Percentiles rank a stretch among this genome's conserved stretches.
Evolutionary conservation across 805 yeast genomes (phyloP).

Genomic region (Metschnikowia kunwiensis): DNA sequence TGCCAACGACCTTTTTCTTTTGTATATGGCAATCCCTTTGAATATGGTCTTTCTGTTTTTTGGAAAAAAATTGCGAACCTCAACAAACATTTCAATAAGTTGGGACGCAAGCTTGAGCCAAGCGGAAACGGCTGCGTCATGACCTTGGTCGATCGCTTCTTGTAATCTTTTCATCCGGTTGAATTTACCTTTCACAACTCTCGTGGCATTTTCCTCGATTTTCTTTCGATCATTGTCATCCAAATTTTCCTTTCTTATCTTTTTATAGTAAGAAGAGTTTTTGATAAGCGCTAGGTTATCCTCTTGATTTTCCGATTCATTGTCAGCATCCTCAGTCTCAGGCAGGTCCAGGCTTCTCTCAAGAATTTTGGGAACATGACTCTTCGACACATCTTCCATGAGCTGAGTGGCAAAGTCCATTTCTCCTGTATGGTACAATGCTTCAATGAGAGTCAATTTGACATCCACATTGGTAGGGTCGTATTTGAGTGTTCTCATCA

Average conservation of each 20-base stretch:
- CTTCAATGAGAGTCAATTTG: conserved; percentile 77
- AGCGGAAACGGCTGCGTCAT: conserved; percentile 59
- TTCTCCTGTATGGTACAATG: conserved; percentile 64
- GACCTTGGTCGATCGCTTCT: conserved; percentile 33
- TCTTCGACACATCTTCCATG: conserved; percentile 50
- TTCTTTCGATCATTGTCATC: conserved; percentile 47
- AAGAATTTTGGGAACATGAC: conserved; percentile 1
- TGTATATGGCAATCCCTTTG: conserved; percentile 61
- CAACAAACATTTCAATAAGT: conserved; percentile 76
- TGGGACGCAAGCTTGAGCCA: conserved; percentile 87
- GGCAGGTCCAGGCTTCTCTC: conserved; percentile 3
- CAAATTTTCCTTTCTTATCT: conserved; percentile 16
- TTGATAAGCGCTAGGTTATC: conserved; percentile 18
- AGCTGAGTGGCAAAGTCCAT: conserved; percentile 53
- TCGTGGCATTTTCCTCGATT: conserved; percentile 55
- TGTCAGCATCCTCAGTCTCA: conserved; percentile 8
- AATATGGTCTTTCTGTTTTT: conserved; percentile 68
- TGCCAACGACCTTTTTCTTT: conserved; percentile 58
- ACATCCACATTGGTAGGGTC: conserved; percentile 69
- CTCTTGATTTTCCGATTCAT: conserved; percentile 10
- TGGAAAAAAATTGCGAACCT: conserved; percentile 75
- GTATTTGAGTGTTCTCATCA: conserved; percentile 47
- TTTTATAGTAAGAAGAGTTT: conserved; percentile 15
- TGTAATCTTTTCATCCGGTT: conserved; percentile 52
- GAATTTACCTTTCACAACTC: conserved; percentile 55